A percentile compares a stretch with the other conserved stretches of the same genome.
phyloP scores from a whole-genome alignment of 257 asterid genomes.

The Leonotis leonurus region DNA sequence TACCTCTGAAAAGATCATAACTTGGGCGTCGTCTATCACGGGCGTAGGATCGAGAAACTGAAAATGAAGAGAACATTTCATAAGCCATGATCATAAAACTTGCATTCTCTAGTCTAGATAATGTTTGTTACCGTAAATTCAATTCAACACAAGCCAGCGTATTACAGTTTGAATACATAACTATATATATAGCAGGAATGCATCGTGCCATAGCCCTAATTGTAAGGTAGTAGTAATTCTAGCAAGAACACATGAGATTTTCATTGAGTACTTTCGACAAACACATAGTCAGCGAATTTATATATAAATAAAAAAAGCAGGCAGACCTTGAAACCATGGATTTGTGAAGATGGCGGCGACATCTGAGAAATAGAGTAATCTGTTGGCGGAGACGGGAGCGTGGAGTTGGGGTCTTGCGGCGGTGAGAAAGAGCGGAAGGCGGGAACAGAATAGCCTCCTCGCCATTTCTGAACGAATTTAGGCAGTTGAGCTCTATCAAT shows the following conservation, averaged over 20 bases:
- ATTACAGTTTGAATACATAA: too few relatives aligned
- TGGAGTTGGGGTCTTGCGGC: slow-evolving; percentile 17
- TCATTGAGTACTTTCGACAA: slow-evolving; percentile 20
- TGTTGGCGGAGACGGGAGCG: background rate
- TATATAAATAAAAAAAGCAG: background rate
- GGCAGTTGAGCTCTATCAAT: background rate
- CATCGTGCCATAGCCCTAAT: too few relatives aligned
- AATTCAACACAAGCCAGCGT: too few relatives aligned
- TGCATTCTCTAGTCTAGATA: background rate
- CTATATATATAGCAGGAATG: background rate
- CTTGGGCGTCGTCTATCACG: slow-evolving; percentile 44
- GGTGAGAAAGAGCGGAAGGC: slow-evolving; percentile 20
- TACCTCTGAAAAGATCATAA: slow-evolving; percentile 71
- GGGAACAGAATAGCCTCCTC: slow-evolving; percentile 25
- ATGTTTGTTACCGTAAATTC: too few relatives aligned
- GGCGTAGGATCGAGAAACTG: slow-evolving; percentile 60
- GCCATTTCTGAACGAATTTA: slow-evolving; percentile 23
- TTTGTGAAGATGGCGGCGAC: slow-evolving; percentile 1
- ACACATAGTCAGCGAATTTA: slow-evolving; percentile 22
- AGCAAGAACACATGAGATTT: background rate
- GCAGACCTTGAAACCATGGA: slow-evolving; percentile 29
- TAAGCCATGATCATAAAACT: background rate
- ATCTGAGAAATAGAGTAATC: slow-evolving; percentile 5
- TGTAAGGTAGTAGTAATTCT: background rate
- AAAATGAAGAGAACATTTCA: slow-evolving; percentile 8